Evolutionary conservation across 345 rosid genomes (phyloP).

Genomic region (Trapa incisa): DNA sequence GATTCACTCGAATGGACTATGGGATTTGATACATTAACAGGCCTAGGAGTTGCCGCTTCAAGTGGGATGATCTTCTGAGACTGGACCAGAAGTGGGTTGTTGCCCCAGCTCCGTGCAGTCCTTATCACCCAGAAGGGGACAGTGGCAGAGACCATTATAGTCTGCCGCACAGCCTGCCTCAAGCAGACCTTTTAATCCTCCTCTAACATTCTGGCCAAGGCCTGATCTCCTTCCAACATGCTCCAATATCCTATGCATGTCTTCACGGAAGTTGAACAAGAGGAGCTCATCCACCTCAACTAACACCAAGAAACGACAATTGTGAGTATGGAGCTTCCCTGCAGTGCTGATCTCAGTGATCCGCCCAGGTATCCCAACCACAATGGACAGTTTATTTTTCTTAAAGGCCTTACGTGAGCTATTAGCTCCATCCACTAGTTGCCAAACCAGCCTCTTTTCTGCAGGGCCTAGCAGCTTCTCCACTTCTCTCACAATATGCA

Average conservation of each 20-base stretch:
- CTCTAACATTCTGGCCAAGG: slow-evolving; percentile 17
- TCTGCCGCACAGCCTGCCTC: slow-evolving; percentile 44
- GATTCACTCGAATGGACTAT: slow-evolving; percentile 24
- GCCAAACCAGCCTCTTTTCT: slow-evolving; percentile 74
- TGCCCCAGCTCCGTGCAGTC: slow-evolving; percentile 87
- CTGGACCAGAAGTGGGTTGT: slow-evolving; percentile 72
- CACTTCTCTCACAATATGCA: slow-evolving; percentile 90
- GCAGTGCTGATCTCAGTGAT: slow-evolving; percentile 90
- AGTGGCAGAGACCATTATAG: slow-evolving; percentile 82
- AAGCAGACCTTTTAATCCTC: slow-evolving; percentile 16
- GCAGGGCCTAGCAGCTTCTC: slow-evolving; percentile 75
- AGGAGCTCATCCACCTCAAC: slow-evolving; percentile 92
- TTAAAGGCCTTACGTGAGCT: slow-evolving; percentile 76
- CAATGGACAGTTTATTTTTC: slow-evolving; percentile 82
- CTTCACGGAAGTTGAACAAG: slow-evolving; percentile 79
- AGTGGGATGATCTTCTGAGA: slow-evolving; percentile 52
- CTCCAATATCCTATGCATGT: slow-evolving; percentile 73
- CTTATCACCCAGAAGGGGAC: slow-evolving; percentile 83
- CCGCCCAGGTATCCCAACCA: slow-evolving; percentile 92
- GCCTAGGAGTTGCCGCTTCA: slow-evolving; percentile 37
- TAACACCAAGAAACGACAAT: slow-evolving; percentile 73
- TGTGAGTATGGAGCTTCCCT: slow-evolving; percentile 81
- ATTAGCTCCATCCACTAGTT: slow-evolving; percentile 95
- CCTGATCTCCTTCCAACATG: slow-evolving; percentile 77
- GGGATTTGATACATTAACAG: slow-evolving; percentile 29